Base-by-base conservation (phyloP, 495 filamentous ascomycete species). In the Xylaria palmicola region DNA sequence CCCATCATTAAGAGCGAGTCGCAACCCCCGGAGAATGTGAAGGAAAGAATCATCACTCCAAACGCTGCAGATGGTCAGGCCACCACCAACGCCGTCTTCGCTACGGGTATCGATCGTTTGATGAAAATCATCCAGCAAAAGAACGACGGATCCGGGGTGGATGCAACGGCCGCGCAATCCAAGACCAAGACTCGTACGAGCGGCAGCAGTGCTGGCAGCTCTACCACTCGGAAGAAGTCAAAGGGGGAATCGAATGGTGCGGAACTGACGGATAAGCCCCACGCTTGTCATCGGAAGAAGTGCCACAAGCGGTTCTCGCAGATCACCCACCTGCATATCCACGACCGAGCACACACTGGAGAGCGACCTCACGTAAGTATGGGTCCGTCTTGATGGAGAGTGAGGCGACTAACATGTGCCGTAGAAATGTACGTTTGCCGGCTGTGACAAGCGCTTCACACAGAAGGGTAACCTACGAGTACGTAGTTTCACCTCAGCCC, bases 311-410 rank as follows among this genome's bases (percentile, higher is more conserved):
- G 80, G 62, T 97, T 96, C 74, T 85, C 86, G 57, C 93, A 98
- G 71, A 96, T 93, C 74, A 97, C 93, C 2, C 92, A 97, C 70
- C 81, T 97, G 37, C 91, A 96, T 60, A 97, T 95, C 37, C 93
- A 98, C 68, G 88, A 83, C 44, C 84, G 93, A 68, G 88, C 92
- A 8, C 93, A 98, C 68, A 96, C 93, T 3, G 93, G 93, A 19
- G 85, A 92, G 48, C 91, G 92, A 63, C 93, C 93, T 61, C 97
- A 93, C 77, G 91, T 96, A 74, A 80, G 81, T 6, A 40, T 20
- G 37, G 10, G 24, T 9, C 50, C 32, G 20, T 1, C 15, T 27
- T 19, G 41, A 43, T 53, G 22, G n/a, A 22, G 10, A 32, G 19
- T 0, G 7, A 44, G 19, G 47, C 10, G 6, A 37, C 37, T 60